Evolutionary conservation across 1,139 yeast genomes (phyloP), one percentile per base, ranked within the genome.

Genomic region (Kodamaea alishanica): DNA sequence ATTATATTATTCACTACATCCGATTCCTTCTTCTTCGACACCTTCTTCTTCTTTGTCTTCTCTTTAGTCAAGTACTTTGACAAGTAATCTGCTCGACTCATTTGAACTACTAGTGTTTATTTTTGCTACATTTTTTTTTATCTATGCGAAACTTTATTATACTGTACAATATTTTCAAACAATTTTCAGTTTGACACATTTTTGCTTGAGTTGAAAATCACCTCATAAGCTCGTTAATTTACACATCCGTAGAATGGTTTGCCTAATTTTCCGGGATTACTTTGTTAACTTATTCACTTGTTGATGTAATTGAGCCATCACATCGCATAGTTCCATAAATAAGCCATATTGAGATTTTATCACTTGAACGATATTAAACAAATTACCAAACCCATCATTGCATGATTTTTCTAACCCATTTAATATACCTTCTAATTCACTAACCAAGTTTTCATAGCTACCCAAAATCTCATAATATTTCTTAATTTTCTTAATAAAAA

Each of bases 301-400:
- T 50, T 84, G 89, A 62, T 92, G 97, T 38, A 88, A 65, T 53
- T 85, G 95, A 2, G 97, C 97, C 54, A 90, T 82, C 27, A 81
- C 76, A 61, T 89, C 95, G 42, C 96, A 90, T 37, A 89, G 72
- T 52, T 89, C 95, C 90, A 92, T 86, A 61, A 90, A 90, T 47
- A 90, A 70, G 40, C 74, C 71, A 60, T 88, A 88, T 63, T 90
- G 97, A 50, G 84, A 88, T 49, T 82, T 80, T 26, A 92, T 73
- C 0, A 95, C 84, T 34, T 73, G 72, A 24, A 83, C 73, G 20
- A 85, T 71, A 48, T 68, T 70, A 43, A 75, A 74, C 41, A 83
- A 67, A 12, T 79, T 78, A 33, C 77, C 77, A 42, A 70, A 65
- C 6, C 75, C 74, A 46, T 75, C 69, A 43, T 67, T 61, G 46